phyloP scores from a whole-genome alignment of 208 protist genomes.

The Leishmania mexicana region DNA sequence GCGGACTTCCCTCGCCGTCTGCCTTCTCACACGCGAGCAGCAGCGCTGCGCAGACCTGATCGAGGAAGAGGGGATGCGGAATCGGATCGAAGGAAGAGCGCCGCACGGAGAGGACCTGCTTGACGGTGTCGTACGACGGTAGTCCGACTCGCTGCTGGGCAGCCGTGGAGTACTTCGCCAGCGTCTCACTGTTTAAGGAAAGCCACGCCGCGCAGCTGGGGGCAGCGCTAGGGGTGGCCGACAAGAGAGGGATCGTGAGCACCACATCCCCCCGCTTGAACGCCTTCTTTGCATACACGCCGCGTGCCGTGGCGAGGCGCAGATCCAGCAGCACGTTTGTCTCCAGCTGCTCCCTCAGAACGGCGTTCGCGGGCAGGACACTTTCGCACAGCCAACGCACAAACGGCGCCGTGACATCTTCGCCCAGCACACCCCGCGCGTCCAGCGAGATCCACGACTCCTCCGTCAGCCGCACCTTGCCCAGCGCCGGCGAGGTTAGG shows the following conservation, averaged over 20 bases:
- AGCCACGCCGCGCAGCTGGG: neutral
- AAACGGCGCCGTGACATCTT: constrained; percentile 27
- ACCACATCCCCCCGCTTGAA: constrained; percentile 54
- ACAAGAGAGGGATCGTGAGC: constrained; percentile 48
- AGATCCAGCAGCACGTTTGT: constrained; percentile 49
- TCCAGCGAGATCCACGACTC: constrained; percentile 67
- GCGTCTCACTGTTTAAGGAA: constrained; percentile 47
- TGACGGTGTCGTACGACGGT: constrained; percentile 36
- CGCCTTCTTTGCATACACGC: constrained; percentile 52
- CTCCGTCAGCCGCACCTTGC: constrained; percentile 45
- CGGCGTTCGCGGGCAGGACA: constrained; percentile 1
- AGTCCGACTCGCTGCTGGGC: constrained; percentile 28
- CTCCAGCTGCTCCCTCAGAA: constrained; percentile 28
- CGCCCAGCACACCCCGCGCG: constrained; percentile 28
- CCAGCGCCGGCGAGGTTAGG: constrained; percentile 60
- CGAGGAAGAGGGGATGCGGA: constrained; percentile 66
- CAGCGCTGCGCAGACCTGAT: constrained; percentile 66
- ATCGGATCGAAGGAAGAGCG: constrained; percentile 56
- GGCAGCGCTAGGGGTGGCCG: neutral
- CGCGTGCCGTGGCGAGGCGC: constrained; percentile 39
- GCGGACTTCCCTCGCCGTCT: constrained; percentile 42
- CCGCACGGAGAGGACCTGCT: constrained; percentile 33
- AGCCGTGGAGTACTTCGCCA: constrained; percentile 31
- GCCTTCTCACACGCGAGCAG: constrained; percentile 59
- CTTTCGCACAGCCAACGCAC: constrained; percentile 8